Evolutionary conservation across 2,329 filamentous ascomycete genomes (phyloP), one percentile per base, ranked within the genome.

Genomic region (Trichophyton equinum): DNA sequence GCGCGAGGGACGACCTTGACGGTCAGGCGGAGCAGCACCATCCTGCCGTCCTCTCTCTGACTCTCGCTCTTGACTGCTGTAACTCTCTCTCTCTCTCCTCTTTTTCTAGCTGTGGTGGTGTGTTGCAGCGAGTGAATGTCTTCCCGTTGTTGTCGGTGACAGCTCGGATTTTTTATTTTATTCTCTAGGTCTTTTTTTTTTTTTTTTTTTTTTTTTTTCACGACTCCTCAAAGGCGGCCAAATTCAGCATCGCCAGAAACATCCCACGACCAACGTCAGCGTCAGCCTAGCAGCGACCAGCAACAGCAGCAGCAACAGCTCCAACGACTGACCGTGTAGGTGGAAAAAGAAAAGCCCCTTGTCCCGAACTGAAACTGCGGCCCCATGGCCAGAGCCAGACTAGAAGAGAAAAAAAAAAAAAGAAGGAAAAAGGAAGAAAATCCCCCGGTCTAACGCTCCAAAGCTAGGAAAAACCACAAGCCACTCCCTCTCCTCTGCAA

Each of bases 11-110:
- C 69, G 60, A 75, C 67, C 63, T 72, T 72, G 30, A 74, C 68
- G 15, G 70, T 68, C 2, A 74, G 66, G n/a, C 72, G 71, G 18
- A 75, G 66, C 36, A 72, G 67, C 51, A 74, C 71, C 71, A 75
- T 74, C 46, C 13, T 22, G 46, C 22, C 33, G 33, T 1, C 33
- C 9, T 38, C 33, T 13, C 9, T 51, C 40, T 27, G 5, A 27
- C 25, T 27, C 25, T 27, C 25, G 25, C 44, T 47, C 44, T 22
- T 47, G 25, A 27, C 6, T 47, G 44, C 8, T 1, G 44, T 47
- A 47, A n/a, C 15, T 47, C 15, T 49, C 38, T 36, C 33, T 36
- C 8, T 11, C 11, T 36, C 8, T 36, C 11, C 33, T 9, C 8
- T 9, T 9, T 2, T 11, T 9, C 33, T 36, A 6, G 8, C 6